Base-by-base conservation (phyloP, 208 protist genomes). In the Trypanosoma mega region DNA sequence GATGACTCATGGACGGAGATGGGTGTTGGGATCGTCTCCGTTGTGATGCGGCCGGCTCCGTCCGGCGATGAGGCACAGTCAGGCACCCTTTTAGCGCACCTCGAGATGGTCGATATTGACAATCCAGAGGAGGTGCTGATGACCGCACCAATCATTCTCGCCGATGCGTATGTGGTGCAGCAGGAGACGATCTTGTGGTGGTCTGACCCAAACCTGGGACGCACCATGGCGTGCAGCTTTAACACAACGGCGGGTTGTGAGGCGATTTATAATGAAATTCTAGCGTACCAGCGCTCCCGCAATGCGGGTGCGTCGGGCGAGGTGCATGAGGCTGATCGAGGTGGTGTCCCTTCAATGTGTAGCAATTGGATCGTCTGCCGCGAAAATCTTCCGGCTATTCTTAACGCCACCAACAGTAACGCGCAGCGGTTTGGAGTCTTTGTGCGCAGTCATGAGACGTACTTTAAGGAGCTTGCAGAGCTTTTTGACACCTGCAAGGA, bases 141-240 rank as follows among this genome's bases (percentile, higher is more conserved):
- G 34, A 74, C 65, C 52, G 89, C 83, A 18, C 78, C 75, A 30
- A 70, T 90, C 24, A 77, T 49, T 21, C 56, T 76, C 46, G 68
- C 78, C 14, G 80, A 91, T 66, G 70, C 78, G 37, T 93, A 93
- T 65, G 63, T 76, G 6, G 70, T 87, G n/a, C 82, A 90, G 53
- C 46, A 72, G n/a, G 78, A 83, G 24, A 80, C 71, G 11, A 89
- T 88, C 41, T 50, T 93, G 2, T 65, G 85, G 43, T 93, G 87
- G 84, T 73, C 64, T 33, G 87, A 93, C 55, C 74, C 78, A 23
- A 33, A 73, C 36, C 56, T 93, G 20, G 73, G 76, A 30, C 70
- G 78, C 33, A 69, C 80, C 16, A 76, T 93, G 54, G 82, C 87
- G n/a, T 81, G 68, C 52, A 85, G 81, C 60, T 93, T 93, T 57